These are phyloP conservation scores for Pontederia crassipes DNA, from an alignment of 176 grass and related monocot genomes.

Conservation along the genomic window DNA sequence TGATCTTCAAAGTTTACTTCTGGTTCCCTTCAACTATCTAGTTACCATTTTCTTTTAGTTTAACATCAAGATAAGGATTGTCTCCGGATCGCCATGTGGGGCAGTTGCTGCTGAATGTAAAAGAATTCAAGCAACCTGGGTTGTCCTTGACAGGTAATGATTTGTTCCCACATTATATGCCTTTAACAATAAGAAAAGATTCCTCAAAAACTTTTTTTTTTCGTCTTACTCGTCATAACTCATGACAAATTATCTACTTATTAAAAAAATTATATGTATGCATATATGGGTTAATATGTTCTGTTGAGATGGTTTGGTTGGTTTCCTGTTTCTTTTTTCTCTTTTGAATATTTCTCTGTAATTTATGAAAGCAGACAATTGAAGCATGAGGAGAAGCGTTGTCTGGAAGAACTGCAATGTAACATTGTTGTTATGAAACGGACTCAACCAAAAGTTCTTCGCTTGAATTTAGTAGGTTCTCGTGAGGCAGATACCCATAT, in stretches of 20 bases:
- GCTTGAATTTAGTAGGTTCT: constrained; percentile 90
- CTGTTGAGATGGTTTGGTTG: no score
- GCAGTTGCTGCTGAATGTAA: constrained; percentile 80
- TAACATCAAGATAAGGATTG: constrained; percentile 78
- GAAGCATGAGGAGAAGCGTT: constrained; percentile 88
- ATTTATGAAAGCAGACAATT: constrained; percentile 40
- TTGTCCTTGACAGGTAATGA: constrained; percentile 95
- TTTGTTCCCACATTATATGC: neutral
- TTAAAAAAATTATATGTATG: no score
- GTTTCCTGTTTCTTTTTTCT: constrained; percentile 1
- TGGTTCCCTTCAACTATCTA: neutral
- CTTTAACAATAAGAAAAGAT: neutral
- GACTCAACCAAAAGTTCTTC: constrained; percentile 89
- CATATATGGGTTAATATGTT: no score
- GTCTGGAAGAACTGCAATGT: constrained; percentile 89
- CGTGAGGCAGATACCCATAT: constrained; percentile 49
- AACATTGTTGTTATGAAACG: constrained; percentile 99
- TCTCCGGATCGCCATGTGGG: constrained; percentile 74
- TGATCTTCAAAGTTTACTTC: constrained; percentile 5
- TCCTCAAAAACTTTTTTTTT: constrained; percentile 9
- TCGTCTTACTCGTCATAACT: neutral
- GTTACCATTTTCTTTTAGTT: constrained; percentile 36
- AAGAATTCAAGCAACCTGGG: constrained; percentile 84
- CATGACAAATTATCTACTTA: no score
- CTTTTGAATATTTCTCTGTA: constrained; percentile 6